Evolutionary conservation across 1,284 basidiomycete species (phyloP), one percentile per base, ranked within the genome.

Genomic region (Pseudozyma thailandica): DNA sequence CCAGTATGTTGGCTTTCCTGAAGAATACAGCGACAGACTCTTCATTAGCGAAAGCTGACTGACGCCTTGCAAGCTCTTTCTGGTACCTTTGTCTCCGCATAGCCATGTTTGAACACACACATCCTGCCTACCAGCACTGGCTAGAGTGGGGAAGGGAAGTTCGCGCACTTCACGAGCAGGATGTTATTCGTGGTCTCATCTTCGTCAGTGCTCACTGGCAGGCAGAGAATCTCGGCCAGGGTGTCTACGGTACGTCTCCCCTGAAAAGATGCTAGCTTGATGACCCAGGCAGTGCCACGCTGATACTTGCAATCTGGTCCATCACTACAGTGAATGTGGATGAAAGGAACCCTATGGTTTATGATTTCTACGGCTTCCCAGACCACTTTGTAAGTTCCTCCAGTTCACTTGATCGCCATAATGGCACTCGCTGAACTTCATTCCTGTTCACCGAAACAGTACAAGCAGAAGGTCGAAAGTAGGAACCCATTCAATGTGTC

Each of bases 191-290:
- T 39, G 85, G 84, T 1, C 73, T 86, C 7, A 78, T 85, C 25
- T 80, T 84, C 44, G 79, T 86, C 39, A 84, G 82, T 6, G 85
- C 85, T 1, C 85, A 86, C 66, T 86, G 85, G 85, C 72, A 79
- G 43, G 66, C 75, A 3, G 85, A 86, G 66, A 81, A 83, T 44
- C 51, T 68, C 13, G 15, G 23, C 21, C 33, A 60, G 13, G 70
- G 70, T 12, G 70, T 72, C 20, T 72, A 63, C 25, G 59, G 65
- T 69, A 55, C 1, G 65, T 31, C 10, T 9, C 26, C n/a, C 10
- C 21, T 13, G 15, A 26, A 18, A 27, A n/a, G 18, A 42, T 6
- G 13, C 3, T 6, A 8, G 8, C 21, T 15, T 6, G 8, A 47
- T 12, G 30, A 1, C 5, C 3, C 8, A 28, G 7, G 0, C n/a